Base-by-base conservation (phyloP, 2,329 filamentous ascomycete genomes). In the Alternaria gaisen region DNA sequence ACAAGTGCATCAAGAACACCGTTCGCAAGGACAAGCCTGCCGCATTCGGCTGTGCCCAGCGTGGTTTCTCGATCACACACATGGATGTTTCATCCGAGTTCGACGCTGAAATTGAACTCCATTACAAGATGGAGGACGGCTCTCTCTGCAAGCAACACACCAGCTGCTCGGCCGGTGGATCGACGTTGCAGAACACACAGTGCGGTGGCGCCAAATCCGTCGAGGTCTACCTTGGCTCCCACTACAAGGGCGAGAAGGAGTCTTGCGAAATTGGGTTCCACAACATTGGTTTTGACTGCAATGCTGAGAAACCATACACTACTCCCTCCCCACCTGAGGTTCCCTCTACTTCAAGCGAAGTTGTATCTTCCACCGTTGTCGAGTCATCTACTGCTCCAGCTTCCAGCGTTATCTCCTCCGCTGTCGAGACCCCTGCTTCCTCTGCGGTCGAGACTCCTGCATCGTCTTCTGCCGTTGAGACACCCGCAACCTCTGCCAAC, bases 191-290 rank as follows among this genome's bases (percentile, higher is more conserved):
- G 81, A 97, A 97, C 86, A 87, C 83, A 63, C 93, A 97, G 85
- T 98, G 94, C 78, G 94, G 93, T 87, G 94, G 94, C 80, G 94
- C 94, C 67, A 92, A 86, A 77, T 89, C 88, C 59, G 93, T 97
- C 63, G 88, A 87, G 56, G 89, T 97, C 77, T 82, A 84, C 66
- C 80, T 86, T 60, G 87, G 90, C 22, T 65, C 69, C 54, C 67
- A 72, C 56, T 64, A 72, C 75, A 81, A 86, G 65, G 78, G 84
- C 54, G 80, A 77, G 64, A 84, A 85, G 73, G 80, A 84, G 50
- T 81, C 80, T 71, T 95, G 92, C 83, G 85, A 86, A 70, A 85
- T 97, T 71, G 88, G 89, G 71, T 86, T 95, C 71, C 90, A 91
- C 81, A 85, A 84, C 76, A 87, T 96, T 71, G 85, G 83, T 69